Base-by-base conservation (phyloP, 805 yeast species). In the Lipomyces lipofer region DNA sequence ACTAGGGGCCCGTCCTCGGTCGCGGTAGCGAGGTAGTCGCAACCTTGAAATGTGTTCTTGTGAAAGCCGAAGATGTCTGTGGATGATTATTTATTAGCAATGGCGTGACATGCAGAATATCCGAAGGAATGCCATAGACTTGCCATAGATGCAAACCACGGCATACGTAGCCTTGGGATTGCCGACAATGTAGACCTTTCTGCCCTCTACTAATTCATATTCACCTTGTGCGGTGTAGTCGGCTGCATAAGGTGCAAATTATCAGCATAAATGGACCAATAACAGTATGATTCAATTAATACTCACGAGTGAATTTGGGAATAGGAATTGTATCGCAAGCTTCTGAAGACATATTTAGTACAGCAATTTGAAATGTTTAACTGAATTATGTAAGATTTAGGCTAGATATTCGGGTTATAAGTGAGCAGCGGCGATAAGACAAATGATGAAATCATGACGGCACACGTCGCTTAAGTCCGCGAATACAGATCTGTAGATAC, bases 11-110 rank as follows among this genome's bases (percentile, higher is more conserved):
- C 59, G 22, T 45, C 19, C 4, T 28, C 38, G 12, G 51, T 45
- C 8, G 12, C 12, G 9, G 39, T 13, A 4, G 62, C 62, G 13
- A 60, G 51, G 45, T 40, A 53, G 36, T 60, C 63, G 29, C 54
- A 49, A 19, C 63, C 62, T 21, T 54, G 57, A 46, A 48, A 53
- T 13, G 59, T 54, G 43, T 60, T 56, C 27, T 35, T 33, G 42
- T 54, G 59, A 15, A 52, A 30, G 12, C 63, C 63, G 22, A 58
- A 60, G 21, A 60, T 22, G 35, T 60, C 59, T 49, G 15, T n/a
- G n/a, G n/a, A n/a, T n/a, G n/a, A n/a, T n/a, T n/a, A n/a, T n/a
- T n/a, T n/a, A 4, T 6, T n/a, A n/a, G 24, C 9, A 6, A 40
- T 6, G 8, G n/a, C 22, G 29, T 8, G 12, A 10, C 5, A 13